phyloP scores from a whole-genome alignment of 2,329 filamentous ascomycete genomes.

The Phialophora tarda region DNA sequence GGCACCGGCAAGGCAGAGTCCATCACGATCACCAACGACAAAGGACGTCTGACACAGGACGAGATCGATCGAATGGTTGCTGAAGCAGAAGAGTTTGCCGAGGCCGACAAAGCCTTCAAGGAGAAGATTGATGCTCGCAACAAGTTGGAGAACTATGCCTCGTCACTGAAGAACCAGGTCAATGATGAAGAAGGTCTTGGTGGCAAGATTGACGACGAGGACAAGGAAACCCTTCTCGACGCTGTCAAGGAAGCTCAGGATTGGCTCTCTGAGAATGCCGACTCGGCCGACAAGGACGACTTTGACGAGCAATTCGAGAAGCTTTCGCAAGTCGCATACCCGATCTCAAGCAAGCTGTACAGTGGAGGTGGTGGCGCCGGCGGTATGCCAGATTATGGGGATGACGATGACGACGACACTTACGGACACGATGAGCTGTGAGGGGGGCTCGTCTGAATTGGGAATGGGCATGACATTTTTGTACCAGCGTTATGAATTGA shows the following conservation, averaged over 20 bases:
- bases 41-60: slow-evolving; percentile 92
- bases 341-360: slow-evolving; percentile 99
- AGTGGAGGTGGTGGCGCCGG: slow-evolving; percentile 69
- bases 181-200: slow-evolving; percentile 95
- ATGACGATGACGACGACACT: slow-evolving; percentile 67
- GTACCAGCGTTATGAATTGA: slow-evolving; percentile 27
- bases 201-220: slow-evolving; percentile 97
- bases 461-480: slow-evolving; percentile 17
- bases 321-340: slow-evolving; percentile 93
- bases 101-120: slow-evolving; percentile 98
- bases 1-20: slow-evolving; percentile 96
- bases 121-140: slow-evolving; percentile 97
- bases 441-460: slow-evolving; percentile 19
- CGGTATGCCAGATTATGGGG: slow-evolving; percentile 63
- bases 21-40: slow-evolving; percentile 99
- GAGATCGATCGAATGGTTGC: slow-evolving; percentile 99
- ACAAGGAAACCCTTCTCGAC: slow-evolving; percentile 95
- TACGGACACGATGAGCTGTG: slow-evolving; percentile 76
- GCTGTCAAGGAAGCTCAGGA: slow-evolving; percentile 96
- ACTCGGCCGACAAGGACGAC: slow-evolving; percentile 84
- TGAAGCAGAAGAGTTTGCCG: slow-evolving; percentile 97
- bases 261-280: slow-evolving; percentile 95
- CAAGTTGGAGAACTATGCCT: slow-evolving; percentile 97
- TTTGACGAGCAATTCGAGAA: slow-evolving; percentile 99
- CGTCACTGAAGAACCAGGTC: slow-evolving; percentile 98